phyloP scores from a whole-genome alignment of 208 protist species.

The Balamuthia mandrillaris region DNA sequence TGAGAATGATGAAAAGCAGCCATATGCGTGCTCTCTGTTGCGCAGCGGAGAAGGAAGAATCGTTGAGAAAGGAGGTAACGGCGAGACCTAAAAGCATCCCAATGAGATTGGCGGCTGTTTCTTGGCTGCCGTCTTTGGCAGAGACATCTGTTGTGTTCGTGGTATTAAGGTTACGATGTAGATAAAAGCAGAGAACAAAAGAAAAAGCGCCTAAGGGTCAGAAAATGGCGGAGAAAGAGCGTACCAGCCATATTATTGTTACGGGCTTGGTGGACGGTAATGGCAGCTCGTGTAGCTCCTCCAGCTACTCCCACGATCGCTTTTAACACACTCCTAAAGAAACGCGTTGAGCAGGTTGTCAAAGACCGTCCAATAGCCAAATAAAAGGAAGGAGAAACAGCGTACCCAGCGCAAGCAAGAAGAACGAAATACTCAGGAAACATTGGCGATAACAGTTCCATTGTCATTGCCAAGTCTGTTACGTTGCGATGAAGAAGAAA shows the following conservation, averaged over 20 bases:
- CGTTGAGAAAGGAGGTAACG: neutral
- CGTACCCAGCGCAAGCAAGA: neutral
- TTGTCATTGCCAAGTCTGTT: constrained; percentile 58
- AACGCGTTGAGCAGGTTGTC: neutral
- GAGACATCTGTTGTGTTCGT: constrained; percentile 46
- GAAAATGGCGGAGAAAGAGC: neutral
- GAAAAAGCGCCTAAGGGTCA: neutral
- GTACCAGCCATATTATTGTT: constrained; percentile 56
- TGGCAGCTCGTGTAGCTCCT: constrained; percentile 58
- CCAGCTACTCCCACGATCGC: constrained; percentile 25
- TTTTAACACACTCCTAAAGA: constrained; percentile 13
- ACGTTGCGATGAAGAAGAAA: neutral
- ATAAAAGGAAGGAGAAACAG: neutral
- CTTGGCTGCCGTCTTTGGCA: constrained; percentile 70
- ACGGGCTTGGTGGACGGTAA: constrained; percentile 65
- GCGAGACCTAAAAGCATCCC: constrained; percentile 39
- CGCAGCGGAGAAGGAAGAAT: neutral
- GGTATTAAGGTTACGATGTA: neutral
- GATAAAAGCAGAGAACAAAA: neutral
- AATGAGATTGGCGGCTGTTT: constrained; percentile 58
- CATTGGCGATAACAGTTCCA: constrained; percentile 58
- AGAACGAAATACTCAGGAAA: constrained; percentile 31
- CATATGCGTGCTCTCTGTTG: neutral
- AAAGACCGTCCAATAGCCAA: neutral
- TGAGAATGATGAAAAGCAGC: constrained; percentile 37